A percentile compares a stretch with the other conserved stretches of the same genome.
Evolutionary conservation across 1,284 basidiomycete genomes (phyloP).

Genomic region (Thecaphora frezii): DNA sequence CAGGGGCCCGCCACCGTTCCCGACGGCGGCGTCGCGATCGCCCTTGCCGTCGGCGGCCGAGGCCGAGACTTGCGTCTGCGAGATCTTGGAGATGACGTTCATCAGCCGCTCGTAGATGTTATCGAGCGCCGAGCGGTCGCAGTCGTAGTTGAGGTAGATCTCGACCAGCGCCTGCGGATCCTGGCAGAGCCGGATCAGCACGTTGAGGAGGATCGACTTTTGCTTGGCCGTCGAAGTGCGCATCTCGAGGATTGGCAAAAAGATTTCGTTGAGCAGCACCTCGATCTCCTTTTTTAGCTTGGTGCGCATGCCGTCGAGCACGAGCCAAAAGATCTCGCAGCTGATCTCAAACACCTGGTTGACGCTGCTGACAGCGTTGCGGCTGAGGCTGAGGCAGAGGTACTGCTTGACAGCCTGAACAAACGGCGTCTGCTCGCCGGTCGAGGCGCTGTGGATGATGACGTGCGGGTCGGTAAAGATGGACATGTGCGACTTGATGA

Average conservation of each 20-base stretch:
- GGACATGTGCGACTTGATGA: slow-evolving; percentile 52
- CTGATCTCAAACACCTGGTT: slow-evolving; percentile 96
- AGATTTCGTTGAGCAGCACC: slow-evolving; percentile 96
- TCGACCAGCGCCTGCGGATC: slow-evolving; percentile 58
- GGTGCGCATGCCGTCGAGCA: slow-evolving; percentile 86
- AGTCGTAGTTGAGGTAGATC: slow-evolving; percentile 59
- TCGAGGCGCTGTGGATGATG: slow-evolving; percentile 54
- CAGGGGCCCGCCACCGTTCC: neutral
- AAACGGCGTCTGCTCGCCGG: slow-evolving; percentile 56
- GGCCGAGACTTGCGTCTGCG: slow-evolving; percentile 40
- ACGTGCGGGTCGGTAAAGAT: slow-evolving; percentile 54
- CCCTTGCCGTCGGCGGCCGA: slow-evolving; percentile 18
- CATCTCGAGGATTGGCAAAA: slow-evolving; percentile 98
- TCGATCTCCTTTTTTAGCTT: slow-evolving; percentile 99
- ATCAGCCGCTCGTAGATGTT: slow-evolving; percentile 59
- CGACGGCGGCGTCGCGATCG: slow-evolving; percentile 17
- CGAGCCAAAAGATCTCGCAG: slow-evolving; percentile 98
- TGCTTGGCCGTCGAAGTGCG: slow-evolving; percentile 87
- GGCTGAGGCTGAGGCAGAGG: slow-evolving; percentile 83
- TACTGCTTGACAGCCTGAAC: slow-evolving; percentile 60
- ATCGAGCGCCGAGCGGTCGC: slow-evolving; percentile 56
- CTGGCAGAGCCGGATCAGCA: slow-evolving; percentile 53
- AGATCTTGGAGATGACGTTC: slow-evolving; percentile 53
- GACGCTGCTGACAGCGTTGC: slow-evolving; percentile 93
- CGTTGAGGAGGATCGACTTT: slow-evolving; percentile 53